Percentiles rank a stretch among this genome's conserved stretches.
Evolutionary conservation across 2,329 filamentous ascomycete species (phyloP).

Genomic region (Diplodia seriata): DNA sequence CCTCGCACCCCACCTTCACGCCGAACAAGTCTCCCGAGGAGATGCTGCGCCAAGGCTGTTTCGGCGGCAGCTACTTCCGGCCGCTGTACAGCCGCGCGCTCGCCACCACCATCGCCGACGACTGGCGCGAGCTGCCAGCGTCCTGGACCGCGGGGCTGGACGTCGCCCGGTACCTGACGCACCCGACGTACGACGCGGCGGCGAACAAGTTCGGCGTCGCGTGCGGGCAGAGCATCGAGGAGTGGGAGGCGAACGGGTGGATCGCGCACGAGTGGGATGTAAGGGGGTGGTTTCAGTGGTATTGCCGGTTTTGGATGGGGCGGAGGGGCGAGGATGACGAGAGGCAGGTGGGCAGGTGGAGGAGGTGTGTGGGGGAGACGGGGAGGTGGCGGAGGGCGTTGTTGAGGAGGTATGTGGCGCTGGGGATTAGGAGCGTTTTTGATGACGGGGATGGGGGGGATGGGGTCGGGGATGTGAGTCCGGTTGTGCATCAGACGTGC

Average conservation of each 20-base stretch:
- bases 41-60: constrained; percentile 60
- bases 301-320: constrained; percentile 60
- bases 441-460: constrained; percentile 54
- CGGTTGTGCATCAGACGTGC: constrained; percentile 64
- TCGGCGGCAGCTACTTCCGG: constrained; percentile 61
- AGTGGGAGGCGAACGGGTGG: constrained; percentile 64
- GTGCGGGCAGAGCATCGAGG: constrained; percentile 62
- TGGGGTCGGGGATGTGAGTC: constrained; percentile 55
- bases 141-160: constrained; percentile 55
- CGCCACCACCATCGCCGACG: constrained; percentile 51
- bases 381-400: constrained; percentile 60
- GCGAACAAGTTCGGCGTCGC: constrained; percentile 62
- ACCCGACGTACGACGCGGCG: constrained; percentile 53
- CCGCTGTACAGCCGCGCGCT: constrained; percentile 56
- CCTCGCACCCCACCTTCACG: constrained; percentile 52
- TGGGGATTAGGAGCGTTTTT: constrained; percentile 58
- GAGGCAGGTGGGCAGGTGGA: constrained; percentile 60
- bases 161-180: constrained; percentile 50
- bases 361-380: constrained; percentile 59
- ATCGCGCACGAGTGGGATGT: constrained; percentile 62
- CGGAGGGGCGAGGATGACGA: constrained; percentile 60
- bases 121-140: constrained; percentile 56
- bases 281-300: constrained; percentile 66
- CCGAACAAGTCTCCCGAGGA: constrained; percentile 63
- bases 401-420: constrained; percentile 59